These are phyloP conservation scores for Ceriops decandra DNA, from an alignment of 345 rosid species.

Conservation along the genomic window DNA sequence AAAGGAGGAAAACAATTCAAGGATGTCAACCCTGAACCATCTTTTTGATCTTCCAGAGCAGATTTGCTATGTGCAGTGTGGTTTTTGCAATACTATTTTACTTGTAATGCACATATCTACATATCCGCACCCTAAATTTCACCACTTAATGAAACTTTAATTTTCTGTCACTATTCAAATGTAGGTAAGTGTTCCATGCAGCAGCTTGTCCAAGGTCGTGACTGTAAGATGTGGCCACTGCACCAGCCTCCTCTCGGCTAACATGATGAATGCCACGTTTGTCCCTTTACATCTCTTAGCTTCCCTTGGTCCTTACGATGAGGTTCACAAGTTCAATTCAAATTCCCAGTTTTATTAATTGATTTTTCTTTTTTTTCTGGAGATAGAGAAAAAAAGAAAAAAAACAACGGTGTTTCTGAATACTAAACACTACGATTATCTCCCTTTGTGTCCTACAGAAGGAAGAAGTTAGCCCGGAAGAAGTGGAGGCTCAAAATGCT, in stretches of 20 bases:
- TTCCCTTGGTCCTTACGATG: conserved; percentile 48
- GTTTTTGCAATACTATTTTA: conserved; percentile 85
- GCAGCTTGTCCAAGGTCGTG: conserved; percentile 81
- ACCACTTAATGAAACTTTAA: neutral
- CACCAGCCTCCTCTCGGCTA: conserved; percentile 87
- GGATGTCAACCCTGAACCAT: conserved; percentile 57
- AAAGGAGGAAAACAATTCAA: too few species aligned
- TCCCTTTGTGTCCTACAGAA: conserved; percentile 29
- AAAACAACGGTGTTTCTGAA: neutral
- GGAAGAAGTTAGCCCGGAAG: conserved; percentile 36
- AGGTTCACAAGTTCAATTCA: conserved; percentile 13
- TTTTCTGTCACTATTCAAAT: neutral
- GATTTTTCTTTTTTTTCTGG: neutral
- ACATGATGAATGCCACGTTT: conserved; percentile 83
- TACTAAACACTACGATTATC: too few species aligned
- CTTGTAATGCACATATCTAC: conserved; percentile 41
- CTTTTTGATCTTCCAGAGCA: conserved; percentile 80
- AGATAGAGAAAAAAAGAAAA: too few species aligned
- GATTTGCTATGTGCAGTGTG: conserved; percentile 96
- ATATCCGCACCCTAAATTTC: neutral
- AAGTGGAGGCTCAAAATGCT: conserved; percentile 33
- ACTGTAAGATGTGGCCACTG: conserved; percentile 97
- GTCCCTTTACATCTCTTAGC: conserved; percentile 75
- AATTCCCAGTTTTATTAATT: neutral
- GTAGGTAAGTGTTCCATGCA: conserved; percentile 89